Evolutionary conservation across 306 rosid genomes (phyloP).

Genomic region (Gastrolobium villosum): DNA sequence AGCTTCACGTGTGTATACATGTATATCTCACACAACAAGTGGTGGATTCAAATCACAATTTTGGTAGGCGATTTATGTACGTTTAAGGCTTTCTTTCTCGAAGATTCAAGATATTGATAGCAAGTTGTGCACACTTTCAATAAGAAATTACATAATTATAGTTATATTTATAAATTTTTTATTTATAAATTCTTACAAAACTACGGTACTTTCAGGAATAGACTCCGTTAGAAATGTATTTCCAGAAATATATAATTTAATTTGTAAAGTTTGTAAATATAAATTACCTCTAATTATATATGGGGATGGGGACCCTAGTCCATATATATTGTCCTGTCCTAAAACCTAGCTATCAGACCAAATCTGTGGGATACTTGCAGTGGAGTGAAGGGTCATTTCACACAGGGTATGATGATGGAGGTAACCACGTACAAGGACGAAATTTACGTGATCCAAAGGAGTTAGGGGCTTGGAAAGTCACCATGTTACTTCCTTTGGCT

Average conservation of each 20-base stretch:
- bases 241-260: too few species aligned
- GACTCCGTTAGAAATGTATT: too few species aligned
- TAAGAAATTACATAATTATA: neutral
- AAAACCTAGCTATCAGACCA: constrained; percentile 8
- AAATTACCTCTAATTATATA: too few species aligned
- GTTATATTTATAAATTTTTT: too few species aligned
- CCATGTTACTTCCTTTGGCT: neutral
- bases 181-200: too few species aligned
- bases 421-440: neutral
- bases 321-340: neutral
- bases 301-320: neutral
- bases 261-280: too few species aligned
- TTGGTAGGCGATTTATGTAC: neutral
- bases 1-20: too few species aligned
- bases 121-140: neutral
- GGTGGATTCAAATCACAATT: neutral
- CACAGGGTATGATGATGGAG: constrained; percentile 24
- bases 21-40: too few species aligned
- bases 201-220: too few species aligned
- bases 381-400: neutral
- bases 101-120: neutral
- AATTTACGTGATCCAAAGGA: constrained; percentile 11
- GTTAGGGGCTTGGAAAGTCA: neutral
- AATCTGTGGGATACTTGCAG: neutral
- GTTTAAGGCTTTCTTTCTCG: neutral